Percentiles rank a stretch among this genome's conserved stretches.
Evolutionary conservation across 2,329 filamentous ascomycete species (phyloP).

Genomic region (Fusarium sublunatum): DNA sequence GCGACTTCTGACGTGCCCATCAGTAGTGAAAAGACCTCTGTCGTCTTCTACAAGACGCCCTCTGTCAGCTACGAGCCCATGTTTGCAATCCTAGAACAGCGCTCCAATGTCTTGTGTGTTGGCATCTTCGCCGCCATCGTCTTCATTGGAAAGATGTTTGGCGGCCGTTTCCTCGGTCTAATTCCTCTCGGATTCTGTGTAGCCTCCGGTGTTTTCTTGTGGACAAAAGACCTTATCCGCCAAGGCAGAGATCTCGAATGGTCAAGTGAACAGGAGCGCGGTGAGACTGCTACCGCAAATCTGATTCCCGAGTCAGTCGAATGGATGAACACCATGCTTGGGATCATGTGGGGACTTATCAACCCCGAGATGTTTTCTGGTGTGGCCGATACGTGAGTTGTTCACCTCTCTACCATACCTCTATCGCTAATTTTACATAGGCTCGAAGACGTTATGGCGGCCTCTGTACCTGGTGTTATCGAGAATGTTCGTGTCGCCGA

Average conservation of each 20-base stretch:
- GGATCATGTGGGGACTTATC: slow-evolving; percentile 87
- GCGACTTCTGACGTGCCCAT: slow-evolving; percentile 95
- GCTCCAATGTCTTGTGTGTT: slow-evolving; percentile 75
- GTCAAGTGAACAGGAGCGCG: slow-evolving; percentile 86
- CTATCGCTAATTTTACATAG: slow-evolving; percentile 39
- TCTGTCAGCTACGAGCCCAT: slow-evolving; percentile 90
- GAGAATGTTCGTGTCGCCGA: slow-evolving; percentile 96
- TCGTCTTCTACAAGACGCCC: slow-evolving; percentile 94
- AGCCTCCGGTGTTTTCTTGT: slow-evolving; percentile 83
- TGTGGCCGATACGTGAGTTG: slow-evolving; percentile 79
- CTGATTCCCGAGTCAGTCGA: slow-evolving; percentile 92
- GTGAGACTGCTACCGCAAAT: slow-evolving; percentile 86
- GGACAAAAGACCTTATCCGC: slow-evolving; percentile 87
- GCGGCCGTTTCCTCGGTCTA: slow-evolving; percentile 79
- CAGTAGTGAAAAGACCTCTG: slow-evolving; percentile 94
- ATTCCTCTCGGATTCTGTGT: slow-evolving; percentile 79
- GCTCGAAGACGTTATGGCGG: slow-evolving; percentile 88
- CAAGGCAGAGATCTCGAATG: slow-evolving; percentile 88
- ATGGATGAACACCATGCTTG: slow-evolving; percentile 93
- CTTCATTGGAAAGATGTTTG: slow-evolving; percentile 81
- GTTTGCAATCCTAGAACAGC: slow-evolving; percentile 79
- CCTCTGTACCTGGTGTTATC: slow-evolving; percentile 88
- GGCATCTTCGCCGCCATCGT: slow-evolving; percentile 80
- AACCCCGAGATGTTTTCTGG: slow-evolving; percentile 96
- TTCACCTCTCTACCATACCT: rapidly evolving